phyloP scores from a whole-genome alignment of 2,329 filamentous ascomycete genomes.

The Xylaria sp. region DNA sequence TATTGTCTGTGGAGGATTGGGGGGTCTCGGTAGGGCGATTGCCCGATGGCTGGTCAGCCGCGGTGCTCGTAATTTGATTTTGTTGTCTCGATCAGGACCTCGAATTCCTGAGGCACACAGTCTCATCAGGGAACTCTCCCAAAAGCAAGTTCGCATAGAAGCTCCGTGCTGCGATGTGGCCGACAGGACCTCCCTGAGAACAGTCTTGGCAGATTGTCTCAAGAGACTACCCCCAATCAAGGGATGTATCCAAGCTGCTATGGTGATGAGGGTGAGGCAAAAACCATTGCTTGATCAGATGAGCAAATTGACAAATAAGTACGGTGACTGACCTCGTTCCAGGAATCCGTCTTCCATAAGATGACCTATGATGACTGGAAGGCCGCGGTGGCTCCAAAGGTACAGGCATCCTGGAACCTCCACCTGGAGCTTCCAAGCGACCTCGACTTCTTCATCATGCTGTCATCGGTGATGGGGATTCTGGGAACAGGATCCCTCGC shows the following conservation, averaged over 20 bases:
- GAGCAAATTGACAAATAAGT: no score
- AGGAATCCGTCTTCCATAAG: neutral
- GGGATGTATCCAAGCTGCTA: slow-evolving; percentile 54
- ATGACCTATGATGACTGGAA: neutral
- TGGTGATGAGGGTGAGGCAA: slow-evolving; percentile 45
- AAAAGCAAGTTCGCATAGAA: neutral
- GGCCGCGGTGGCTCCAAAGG: neutral
- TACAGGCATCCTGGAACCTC: neutral
- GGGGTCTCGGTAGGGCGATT: slow-evolving; percentile 32
- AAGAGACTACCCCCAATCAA: slow-evolving; percentile 44
- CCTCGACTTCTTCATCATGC: neutral
- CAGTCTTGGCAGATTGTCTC: neutral
- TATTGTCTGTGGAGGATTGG: slow-evolving; percentile 33
- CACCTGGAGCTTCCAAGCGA: neutral
- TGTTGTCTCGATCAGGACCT: slow-evolving; percentile 15
- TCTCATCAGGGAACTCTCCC: neutral
- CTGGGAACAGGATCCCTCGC: neutral
- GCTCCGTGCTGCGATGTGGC: neutral
- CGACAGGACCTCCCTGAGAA: neutral
- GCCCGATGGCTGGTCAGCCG: slow-evolving; percentile 16
- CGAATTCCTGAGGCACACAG: neutral
- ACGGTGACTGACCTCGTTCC: neutral
- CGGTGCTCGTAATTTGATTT: slow-evolving; percentile 17
- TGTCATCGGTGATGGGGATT: neutral
- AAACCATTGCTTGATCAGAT: no score